Base-by-base conservation (phyloP, 2,329 filamentous ascomycete genomes). In the Talaromyces sp. region DNA sequence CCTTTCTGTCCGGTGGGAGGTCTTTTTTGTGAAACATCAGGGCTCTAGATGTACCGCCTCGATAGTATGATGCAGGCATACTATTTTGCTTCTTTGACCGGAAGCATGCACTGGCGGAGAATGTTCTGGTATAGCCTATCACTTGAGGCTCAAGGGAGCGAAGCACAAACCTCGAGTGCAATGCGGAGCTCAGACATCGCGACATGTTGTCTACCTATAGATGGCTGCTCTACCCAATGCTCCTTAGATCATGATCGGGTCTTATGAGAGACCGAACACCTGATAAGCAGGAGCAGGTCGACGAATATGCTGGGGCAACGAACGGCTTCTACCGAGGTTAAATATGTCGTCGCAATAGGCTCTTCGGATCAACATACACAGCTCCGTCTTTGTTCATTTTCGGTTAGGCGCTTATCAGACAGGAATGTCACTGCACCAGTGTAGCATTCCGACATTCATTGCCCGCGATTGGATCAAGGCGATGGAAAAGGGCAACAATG, bases 21-120 rank as follows among this genome's bases (percentile, higher is more conserved):
- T 86, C 74, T n/a, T 76, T 69, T 28, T 77, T 70, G 18, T 81
- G 77, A 71, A 88, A 82, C 67, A 90, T 81, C 35, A 90, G 78
- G 14, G 85, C 88, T 64, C 87, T 84, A 16, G 87, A 89, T n/a
- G 87, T 90, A 28, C 88, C 88, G 58, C 87, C 87, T 54, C 88
- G 84, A 71, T 87, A 88, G 73, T 87, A 88, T 48, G 84, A 78
- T 8, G 85, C 85, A 14, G 78, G 78, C 11, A 83, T 74, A 58
- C 68, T 70, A 67, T 71, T 64, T 70, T 75, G 73, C 31, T 25
- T 58, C 11, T 57, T 42, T 12, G 23, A 25, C 16, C 44, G 14
- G 25, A 46, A 21, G 16, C 23, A 23, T 2, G 54, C 21, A 33
- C 18, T 14, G 16, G 39, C 25, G 16, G 25, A 46, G 12, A 58